A percentile compares a stretch with the other conserved stretches of the same genome.
phyloP scores from a whole-genome alignment of 2,329 filamentous ascomycete genomes.

The Trichoderma semiorbis region DNA sequence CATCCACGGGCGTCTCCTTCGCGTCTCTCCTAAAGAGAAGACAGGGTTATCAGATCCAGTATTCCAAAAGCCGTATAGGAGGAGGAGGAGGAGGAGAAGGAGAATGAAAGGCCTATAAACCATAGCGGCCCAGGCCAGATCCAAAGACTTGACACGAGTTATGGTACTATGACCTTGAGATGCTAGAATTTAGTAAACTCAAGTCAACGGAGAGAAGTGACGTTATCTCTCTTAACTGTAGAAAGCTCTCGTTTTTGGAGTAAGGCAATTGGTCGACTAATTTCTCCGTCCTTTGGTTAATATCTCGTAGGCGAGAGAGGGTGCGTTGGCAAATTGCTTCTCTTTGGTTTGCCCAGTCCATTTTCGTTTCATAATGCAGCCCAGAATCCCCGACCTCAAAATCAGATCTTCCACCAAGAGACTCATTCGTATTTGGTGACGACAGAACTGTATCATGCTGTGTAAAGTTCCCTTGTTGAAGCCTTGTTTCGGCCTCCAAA shows the following conservation, averaged over 20 bases:
- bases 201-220: slow-evolving; percentile 74
- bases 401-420: neutral
- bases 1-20: neutral
- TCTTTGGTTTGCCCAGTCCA: slow-evolving; percentile 27
- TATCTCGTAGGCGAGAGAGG: slow-evolving; percentile 55
- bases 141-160: neutral
- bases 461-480: neutral
- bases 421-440: slow-evolving; percentile 15
- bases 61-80: neutral
- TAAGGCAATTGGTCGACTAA: slow-evolving; percentile 68
- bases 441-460: neutral
- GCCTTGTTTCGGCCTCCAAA: slow-evolving; percentile 24
- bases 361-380: neutral
- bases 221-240: slow-evolving; percentile 70
- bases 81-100: neutral
- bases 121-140: too few relatives aligned
- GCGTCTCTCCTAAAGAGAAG: neutral
- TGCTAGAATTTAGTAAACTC: neutral
- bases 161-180: neutral
- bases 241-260: slow-evolving; percentile 61
- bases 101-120: neutral
- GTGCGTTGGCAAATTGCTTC: slow-evolving; percentile 49
- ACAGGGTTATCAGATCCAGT: neutral
- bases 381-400: neutral
- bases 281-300: slow-evolving; percentile 68